phyloP scores from a whole-genome alignment of 1,284 basidiomycete genomes.

The Limonomyces culmigenus region DNA sequence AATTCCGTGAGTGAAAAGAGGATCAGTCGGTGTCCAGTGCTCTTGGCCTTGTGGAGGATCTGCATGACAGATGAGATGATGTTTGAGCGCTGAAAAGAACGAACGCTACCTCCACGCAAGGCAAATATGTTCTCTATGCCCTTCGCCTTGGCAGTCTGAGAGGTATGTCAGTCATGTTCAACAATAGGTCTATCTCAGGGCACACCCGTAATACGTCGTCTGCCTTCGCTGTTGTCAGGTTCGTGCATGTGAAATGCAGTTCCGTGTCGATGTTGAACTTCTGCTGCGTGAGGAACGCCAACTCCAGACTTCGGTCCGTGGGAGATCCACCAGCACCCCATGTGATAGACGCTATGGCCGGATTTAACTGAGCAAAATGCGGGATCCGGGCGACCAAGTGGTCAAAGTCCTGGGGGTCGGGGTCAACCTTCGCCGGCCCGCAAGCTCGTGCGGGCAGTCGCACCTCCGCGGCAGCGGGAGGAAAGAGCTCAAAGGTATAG shows the following conservation, averaged over 20 bases:
- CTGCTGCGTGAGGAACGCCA: slow-evolving; percentile 56
- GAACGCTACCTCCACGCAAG: slow-evolving; percentile 69
- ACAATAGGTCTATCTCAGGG: background rate
- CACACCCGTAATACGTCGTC: slow-evolving; percentile 69
- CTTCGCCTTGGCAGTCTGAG: slow-evolving; percentile 65
- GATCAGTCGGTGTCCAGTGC: slow-evolving; percentile 78
- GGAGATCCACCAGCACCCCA: slow-evolving; percentile 98
- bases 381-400: slow-evolving; percentile 73
- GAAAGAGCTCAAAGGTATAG: slow-evolving; percentile 91
- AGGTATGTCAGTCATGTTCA: slow-evolving; percentile 1
- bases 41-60: slow-evolving; percentile 91
- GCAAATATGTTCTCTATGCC: slow-evolving; percentile 90
- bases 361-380: slow-evolving; percentile 51
- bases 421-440: too few relatives aligned
- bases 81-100: slow-evolving; percentile 7
- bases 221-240: slow-evolving; percentile 81
- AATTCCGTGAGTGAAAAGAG: slow-evolving; percentile 73
- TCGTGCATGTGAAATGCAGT: slow-evolving; percentile 95
- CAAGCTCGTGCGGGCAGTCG: slow-evolving; percentile 7
- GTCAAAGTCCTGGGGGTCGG: slow-evolving; percentile 55
- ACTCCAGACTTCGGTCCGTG: slow-evolving; percentile 73
- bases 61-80: slow-evolving; percentile 10
- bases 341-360: slow-evolving; percentile 76
- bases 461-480: slow-evolving; percentile 81
- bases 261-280: slow-evolving; percentile 72